Conservation (phyloP, 208 protist genomes). For the Leishmania arabica region DNA sequence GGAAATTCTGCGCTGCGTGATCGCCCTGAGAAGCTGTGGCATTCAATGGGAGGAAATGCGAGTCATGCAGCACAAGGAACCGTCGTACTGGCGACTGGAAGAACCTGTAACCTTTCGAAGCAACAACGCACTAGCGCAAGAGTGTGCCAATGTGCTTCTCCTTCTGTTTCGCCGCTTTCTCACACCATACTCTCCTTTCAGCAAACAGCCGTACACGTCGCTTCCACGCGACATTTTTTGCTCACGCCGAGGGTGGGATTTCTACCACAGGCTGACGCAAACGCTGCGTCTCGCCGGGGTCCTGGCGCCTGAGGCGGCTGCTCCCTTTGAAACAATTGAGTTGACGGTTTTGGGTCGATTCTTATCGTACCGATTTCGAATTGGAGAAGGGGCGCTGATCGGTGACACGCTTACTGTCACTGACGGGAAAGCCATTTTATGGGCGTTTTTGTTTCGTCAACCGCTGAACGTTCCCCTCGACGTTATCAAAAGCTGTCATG, state of each 20-base stretch:
- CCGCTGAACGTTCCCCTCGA: conserved; percentile 21
- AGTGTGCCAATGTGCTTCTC: conserved; percentile 44
- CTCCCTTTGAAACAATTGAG: conserved; percentile 27
- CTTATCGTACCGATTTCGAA: conserved; percentile 65
- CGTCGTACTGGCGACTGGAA: conserved; percentile 15
- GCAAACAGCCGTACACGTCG: conserved; percentile 49
- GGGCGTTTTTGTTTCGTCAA: conserved; percentile 68
- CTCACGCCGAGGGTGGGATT: conserved; percentile 31
- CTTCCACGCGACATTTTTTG: conserved; percentile 50
- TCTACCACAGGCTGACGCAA: conserved; percentile 41
- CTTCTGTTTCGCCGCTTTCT: conserved; percentile 73
- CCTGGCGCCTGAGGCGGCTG: conserved; percentile 21
- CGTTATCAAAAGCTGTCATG: conserved; percentile 41
- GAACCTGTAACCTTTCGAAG: neutral
- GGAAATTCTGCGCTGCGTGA: conserved; percentile 38
- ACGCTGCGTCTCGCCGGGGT: conserved; percentile 40
- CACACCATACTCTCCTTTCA: conserved; percentile 39
- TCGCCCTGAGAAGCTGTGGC: conserved; percentile 18
- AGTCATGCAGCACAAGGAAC: conserved; percentile 8
- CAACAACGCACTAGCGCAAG: neutral
- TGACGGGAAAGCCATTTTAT: conserved; percentile 78
- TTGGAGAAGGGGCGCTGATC: conserved; percentile 11
- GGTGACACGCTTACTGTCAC: conserved; percentile 35
- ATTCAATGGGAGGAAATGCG: conserved; percentile 24
- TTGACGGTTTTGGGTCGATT: conserved; percentile 62